Evolutionary conservation across 1,139 yeast species (phyloP).

Genomic region (Taiozyma sp.): DNA sequence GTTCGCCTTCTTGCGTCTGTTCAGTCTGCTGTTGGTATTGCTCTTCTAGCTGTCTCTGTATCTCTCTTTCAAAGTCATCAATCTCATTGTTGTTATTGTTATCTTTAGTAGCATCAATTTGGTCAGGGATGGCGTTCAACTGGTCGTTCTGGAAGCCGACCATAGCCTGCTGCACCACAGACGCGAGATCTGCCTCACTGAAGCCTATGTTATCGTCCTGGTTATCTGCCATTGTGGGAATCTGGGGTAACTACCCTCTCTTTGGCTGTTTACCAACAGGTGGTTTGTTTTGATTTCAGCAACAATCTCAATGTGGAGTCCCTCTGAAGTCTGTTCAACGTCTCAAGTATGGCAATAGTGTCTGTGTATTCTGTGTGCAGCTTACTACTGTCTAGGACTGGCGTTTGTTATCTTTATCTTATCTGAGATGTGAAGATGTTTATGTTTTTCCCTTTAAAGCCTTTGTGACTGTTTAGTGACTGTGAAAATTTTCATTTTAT

Average conservation of each 20-base stretch:
- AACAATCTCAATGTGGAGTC: neutral
- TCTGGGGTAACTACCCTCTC: conserved; percentile 1
- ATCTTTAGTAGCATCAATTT: neutral
- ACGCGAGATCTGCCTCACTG: conserved; percentile 13
- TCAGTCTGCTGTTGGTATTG: conserved; percentile 5
- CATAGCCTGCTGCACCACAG: conserved; percentile 18
- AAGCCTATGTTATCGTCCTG: conserved; percentile 1
- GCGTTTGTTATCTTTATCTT: neutral
- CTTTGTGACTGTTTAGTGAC: conserved; percentile 19
- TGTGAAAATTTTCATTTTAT: conserved; percentile 15
- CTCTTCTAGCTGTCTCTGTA: conserved; percentile 12
- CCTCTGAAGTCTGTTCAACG: neutral
- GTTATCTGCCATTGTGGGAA: conserved; percentile 3
- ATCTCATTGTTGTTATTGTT: neutral
- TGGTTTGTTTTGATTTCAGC: neutral
- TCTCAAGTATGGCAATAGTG: neutral
- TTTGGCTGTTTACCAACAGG: neutral
- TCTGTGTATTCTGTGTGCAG: neutral
- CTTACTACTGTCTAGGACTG: neutral
- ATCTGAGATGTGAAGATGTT: conserved; percentile 1
- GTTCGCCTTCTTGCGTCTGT: neutral
- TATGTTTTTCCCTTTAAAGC: conserved; percentile 5
- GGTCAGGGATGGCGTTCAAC: neutral
- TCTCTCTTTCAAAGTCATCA: conserved; percentile 11
- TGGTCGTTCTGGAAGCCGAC: conserved; percentile 7